Base-by-base conservation (phyloP, 371 early-diverging fungal species). In the Fennellomyces sp. region DNA sequence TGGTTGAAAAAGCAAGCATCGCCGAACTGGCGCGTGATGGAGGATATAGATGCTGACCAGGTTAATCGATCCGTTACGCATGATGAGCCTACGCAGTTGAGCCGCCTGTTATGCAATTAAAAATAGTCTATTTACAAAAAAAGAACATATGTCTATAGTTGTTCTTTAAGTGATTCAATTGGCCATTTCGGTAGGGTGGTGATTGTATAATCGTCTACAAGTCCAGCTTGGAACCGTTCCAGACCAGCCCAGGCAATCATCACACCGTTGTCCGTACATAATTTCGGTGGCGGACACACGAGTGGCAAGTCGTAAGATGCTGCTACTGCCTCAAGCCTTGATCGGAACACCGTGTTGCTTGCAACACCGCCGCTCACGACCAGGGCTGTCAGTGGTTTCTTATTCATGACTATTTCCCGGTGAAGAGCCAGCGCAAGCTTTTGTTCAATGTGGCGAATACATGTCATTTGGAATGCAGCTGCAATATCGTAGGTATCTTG, bases 241-340 rank as follows among this genome's bases (percentile, higher is more conserved):
- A 86, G n/a, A 1, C 89, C 94, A 5, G 92, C 82, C 94, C 94
- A 94, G 7, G 93, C 94, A 66, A 94, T 88, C 94, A 94, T 94
- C 23, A 88, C 92, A n/a, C 91, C 93, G 64, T 94, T 94, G 70
- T 94, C 94, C 0, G 94, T 89, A 68, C 94, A 94, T 35, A 91
- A 68, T 21, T 83, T 73, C 2, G 90, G 88, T 15, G 91, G 91
- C 28, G 94, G 94, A 41, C 88, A 89, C 33, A 87, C 79, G 15
- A 91, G 73, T 41, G 75, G 83, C 10, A 91, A 48, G 23, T 72
- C 61, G 48, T 82, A 73, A 21, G 58, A 29, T 13, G 62, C 57
- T 25, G 85, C 86, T 21, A 84, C 59, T 28, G 55, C 52, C 53
- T 72, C 71, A 28, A 87, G 61, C 79, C 75, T 77, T 30, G 64